Percentiles rank a stretch among this genome's conserved stretches.
These are phyloP conservation scores for Mesembryanthemum crystallinum DNA, from an alignment of 148 eudicot species.

Conservation along the genomic window DNA sequence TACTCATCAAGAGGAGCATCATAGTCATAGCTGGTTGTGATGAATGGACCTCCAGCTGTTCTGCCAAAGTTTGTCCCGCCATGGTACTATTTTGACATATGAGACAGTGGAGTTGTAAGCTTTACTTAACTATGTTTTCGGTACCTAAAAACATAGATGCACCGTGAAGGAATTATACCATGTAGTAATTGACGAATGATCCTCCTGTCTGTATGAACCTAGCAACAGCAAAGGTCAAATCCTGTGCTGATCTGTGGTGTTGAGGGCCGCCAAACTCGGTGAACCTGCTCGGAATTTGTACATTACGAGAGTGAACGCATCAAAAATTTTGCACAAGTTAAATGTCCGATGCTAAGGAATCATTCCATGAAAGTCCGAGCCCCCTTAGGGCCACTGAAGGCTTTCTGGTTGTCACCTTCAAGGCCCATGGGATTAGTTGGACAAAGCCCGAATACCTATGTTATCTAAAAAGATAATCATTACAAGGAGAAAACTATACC, in stretches of 20 bases:
- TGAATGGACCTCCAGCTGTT: constrained; percentile 90
- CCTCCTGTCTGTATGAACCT: constrained; percentile 82
- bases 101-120: not conserved
- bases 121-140: not conserved
- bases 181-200: constrained; percentile 87
- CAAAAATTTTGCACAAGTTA: not conserved
- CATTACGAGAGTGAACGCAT: not conserved
- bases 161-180: constrained; percentile 44
- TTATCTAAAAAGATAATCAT: not conserved
- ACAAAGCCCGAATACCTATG: too few relatives aligned
- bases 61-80: constrained; percentile 95
- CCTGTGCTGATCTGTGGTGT: constrained; percentile 76
- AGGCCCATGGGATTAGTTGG: too few relatives aligned
- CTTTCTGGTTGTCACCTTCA: too few relatives aligned
- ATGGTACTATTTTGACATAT: constrained; percentile 57
- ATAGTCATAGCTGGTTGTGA: constrained; percentile 92
- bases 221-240: constrained; percentile 88
- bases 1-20: constrained; percentile 96
- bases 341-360: not conserved
- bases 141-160: not conserved
- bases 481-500: constrained; percentile 39
- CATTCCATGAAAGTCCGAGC: constrained; percentile 49
- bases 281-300: constrained; percentile 47
- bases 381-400: constrained; percentile 9
- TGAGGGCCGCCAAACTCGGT: constrained; percentile 81